Evolutionary conservation across 768 basidiomycete species (phyloP).

Genomic region (Auriscalpium vulgare): DNA sequence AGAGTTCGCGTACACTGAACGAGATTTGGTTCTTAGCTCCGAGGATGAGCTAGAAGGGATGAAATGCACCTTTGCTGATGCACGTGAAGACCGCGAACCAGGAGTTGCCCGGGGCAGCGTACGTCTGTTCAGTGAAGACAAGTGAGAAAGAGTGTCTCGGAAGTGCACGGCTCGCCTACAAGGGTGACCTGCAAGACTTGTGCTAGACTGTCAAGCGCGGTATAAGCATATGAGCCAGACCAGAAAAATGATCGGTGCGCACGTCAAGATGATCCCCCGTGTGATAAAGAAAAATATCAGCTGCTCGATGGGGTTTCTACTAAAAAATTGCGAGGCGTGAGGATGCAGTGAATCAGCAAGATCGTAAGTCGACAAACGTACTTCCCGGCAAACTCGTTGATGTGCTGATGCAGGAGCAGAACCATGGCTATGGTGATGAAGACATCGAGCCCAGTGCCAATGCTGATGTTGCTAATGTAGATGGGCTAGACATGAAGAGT

Average conservation of each 20-base stretch:
- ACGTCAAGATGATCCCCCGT: background rate
- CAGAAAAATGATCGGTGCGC: background rate
- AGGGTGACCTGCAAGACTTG: background rate
- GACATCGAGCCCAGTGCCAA: background rate
- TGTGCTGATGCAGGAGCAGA: background rate
- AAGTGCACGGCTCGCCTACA: background rate
- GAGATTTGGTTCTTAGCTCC: background rate
- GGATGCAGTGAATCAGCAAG: background rate
- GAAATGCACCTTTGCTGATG: background rate
- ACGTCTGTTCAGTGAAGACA: background rate
- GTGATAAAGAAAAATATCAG: background rate
- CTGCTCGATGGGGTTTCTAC: background rate
- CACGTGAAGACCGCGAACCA: background rate
- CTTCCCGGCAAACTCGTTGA: background rate
- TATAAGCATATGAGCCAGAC: background rate
- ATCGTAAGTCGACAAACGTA: background rate
- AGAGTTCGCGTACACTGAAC: too few relatives aligned
- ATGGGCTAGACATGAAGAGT: background rate
- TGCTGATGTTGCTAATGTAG: background rate
- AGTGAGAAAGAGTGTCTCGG: background rate
- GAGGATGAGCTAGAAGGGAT: background rate
- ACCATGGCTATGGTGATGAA: background rate
- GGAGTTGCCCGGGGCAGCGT: background rate
- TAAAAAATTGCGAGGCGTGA: background rate
- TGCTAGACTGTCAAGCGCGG: background rate